Percentiles rank a stretch among this genome's conserved stretches.
Evolutionary conservation across 2,329 filamentous ascomycete genomes (phyloP).

Genomic region (Colletotrichum tropicale): DNA sequence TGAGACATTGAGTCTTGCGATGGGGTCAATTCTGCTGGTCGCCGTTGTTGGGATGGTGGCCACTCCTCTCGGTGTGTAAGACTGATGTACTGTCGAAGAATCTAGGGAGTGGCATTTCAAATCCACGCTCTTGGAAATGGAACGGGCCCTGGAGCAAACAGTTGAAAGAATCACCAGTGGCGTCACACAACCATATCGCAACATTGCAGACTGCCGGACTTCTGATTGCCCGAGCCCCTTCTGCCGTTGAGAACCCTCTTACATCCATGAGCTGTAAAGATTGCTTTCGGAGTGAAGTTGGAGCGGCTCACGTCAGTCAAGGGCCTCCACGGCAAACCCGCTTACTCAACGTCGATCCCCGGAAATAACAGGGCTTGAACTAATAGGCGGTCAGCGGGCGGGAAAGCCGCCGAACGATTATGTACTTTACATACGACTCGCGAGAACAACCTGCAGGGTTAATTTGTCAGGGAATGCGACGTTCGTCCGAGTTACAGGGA

Average conservation of each 20-base stretch:
- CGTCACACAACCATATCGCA: background rate
- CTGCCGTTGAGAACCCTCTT: background rate
- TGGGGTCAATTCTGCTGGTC: background rate
- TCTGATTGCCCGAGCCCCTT: background rate
- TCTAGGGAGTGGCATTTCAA: background rate
- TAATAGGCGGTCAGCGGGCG: background rate
- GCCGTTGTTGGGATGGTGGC: fast-evolving
- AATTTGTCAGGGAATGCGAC: background rate
- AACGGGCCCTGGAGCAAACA: background rate
- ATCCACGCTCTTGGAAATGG: background rate
- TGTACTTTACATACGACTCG: background rate
- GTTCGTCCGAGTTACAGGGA: background rate
- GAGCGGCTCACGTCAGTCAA: background rate
- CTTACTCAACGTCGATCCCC: background rate
- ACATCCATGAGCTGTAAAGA: background rate
- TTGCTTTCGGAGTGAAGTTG: background rate
- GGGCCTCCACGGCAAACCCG: background rate
- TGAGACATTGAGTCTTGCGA: background rate
- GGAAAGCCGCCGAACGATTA: background rate
- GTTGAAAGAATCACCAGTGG: background rate
- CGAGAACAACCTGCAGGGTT: background rate
- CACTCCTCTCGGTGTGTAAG: background rate
- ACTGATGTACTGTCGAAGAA: background rate
- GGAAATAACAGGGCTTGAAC: background rate
- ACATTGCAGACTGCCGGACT: background rate